A percentile compares a stretch with the other conserved stretches of the same genome.
Conservation (phyloP, 371 early-diverging fungal genomes). For the Fennellomyces sp. region DNA sequence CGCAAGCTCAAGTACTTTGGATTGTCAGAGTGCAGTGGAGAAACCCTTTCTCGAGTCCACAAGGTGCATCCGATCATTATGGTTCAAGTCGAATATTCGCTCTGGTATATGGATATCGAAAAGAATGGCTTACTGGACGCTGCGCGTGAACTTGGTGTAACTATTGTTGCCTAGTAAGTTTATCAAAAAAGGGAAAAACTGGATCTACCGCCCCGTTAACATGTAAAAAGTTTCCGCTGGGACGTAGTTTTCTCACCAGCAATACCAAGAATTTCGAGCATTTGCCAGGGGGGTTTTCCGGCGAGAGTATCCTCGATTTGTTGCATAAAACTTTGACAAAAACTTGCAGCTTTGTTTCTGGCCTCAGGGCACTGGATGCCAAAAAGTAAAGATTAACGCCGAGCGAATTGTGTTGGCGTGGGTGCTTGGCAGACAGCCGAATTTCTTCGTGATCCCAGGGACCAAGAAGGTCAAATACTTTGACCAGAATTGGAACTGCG, state of each 20-base stretch:
- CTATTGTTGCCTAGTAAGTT: constrained; percentile 51
- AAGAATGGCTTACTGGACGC: constrained; percentile 51
- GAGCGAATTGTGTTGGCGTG: constrained; percentile 55
- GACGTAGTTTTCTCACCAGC: constrained; percentile 64
- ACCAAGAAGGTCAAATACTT: constrained; percentile 54
- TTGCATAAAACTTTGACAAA: constrained; percentile 46
- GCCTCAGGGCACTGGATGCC: constrained; percentile 40
- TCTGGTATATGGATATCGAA: constrained; percentile 57
- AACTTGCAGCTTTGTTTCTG: constrained; percentile 61
- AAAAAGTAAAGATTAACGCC: constrained; percentile 42
- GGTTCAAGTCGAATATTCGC: constrained; percentile 57
- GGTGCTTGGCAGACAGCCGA: constrained; percentile 51
- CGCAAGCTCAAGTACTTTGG: constrained; percentile 65
- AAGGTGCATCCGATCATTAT: constrained; percentile 69
- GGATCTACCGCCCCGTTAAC: background rate
- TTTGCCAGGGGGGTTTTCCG: constrained; percentile 51
- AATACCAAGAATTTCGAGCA: constrained; percentile 43
- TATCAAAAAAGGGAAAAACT: constrained; percentile 42
- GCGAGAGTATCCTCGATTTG: constrained; percentile 48
- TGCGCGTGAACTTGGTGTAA: constrained; percentile 61
- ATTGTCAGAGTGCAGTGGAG: constrained; percentile 58
- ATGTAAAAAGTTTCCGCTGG: constrained; percentile 39
- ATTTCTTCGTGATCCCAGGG: constrained; percentile 58
- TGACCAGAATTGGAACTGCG: constrained; percentile 52
- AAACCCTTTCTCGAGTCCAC: constrained; percentile 56